Percentiles rank a stretch among this genome's conserved stretches.
Evolutionary conservation across 106 monocot species (phyloP).

Genomic region (Narthecium ossifragum): DNA sequence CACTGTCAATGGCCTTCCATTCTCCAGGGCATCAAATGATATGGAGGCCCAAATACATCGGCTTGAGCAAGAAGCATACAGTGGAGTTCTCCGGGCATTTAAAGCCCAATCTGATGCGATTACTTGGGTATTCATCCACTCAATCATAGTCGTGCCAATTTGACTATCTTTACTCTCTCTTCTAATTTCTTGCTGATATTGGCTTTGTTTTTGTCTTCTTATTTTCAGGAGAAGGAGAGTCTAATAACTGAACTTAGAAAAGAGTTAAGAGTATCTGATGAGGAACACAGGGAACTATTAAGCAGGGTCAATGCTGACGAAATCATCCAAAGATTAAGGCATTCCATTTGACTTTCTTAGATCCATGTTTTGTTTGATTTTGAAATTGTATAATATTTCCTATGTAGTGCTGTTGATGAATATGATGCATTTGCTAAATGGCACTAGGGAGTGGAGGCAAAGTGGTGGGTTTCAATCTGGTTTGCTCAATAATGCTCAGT

Average conservation of each 20-base stretch:
- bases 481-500: slow-evolving; percentile 26
- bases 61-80: slow-evolving; percentile 75
- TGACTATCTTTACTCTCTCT: neutral
- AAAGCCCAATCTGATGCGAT: slow-evolving; percentile 80
- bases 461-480: slow-evolving; percentile 41
- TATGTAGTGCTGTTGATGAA: no score
- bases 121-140: slow-evolving; percentile 47
- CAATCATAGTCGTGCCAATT: neutral
- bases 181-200: neutral
- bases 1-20: slow-evolving; percentile 20
- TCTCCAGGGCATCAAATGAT: slow-evolving; percentile 26
- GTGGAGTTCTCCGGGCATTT: slow-evolving; percentile 65
- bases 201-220: slow-evolving; percentile 1
- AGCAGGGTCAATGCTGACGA: slow-evolving; percentile 80
- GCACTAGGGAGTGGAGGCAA: slow-evolving; percentile 59
- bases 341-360: neutral
- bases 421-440: slow-evolving; percentile 2
- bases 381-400: neutral
- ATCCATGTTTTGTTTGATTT: neutral
- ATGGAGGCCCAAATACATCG: slow-evolving; percentile 64
- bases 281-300: slow-evolving; percentile 71
- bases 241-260: slow-evolving; percentile 86
- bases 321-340: slow-evolving; percentile 57
- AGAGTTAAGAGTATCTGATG: slow-evolving; percentile 75
- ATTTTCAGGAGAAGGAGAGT: slow-evolving; percentile 72